These are phyloP conservation scores for Scenedesmus sp. DNA, from an alignment of 163 green algal species.

Conservation along the genomic window DNA sequence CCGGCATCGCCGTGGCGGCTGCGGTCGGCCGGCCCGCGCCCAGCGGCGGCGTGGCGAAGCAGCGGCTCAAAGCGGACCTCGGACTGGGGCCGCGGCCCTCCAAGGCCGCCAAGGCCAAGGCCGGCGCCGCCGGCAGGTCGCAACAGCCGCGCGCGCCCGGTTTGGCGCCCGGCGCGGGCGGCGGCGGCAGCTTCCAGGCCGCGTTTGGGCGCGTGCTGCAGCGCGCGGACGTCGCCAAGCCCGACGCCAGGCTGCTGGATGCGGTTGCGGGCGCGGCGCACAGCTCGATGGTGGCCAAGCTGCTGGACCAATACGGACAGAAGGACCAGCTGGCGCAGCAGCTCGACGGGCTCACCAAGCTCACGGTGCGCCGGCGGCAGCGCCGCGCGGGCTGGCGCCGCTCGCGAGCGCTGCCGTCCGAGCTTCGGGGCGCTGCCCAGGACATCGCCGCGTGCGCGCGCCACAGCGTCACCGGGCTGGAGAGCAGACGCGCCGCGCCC, in stretches of 20 bases:
- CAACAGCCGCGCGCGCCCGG: background rate
- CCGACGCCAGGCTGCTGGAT: conserved; percentile 21
- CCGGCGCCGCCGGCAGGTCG: background rate
- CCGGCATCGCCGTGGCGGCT: background rate
- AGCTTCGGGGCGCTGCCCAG: background rate
- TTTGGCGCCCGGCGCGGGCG: background rate
- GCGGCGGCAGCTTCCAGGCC: conserved; percentile 1
- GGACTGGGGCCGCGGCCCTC: conserved; percentile 3
- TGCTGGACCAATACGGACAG: conserved; percentile 43
- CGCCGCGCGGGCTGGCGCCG: too few relatives aligned
- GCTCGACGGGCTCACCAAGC: conserved; percentile 38
- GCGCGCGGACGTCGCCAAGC: conserved; percentile 30
- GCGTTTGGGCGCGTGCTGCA: conserved; percentile 33
- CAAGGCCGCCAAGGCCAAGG: background rate
- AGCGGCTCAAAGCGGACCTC: background rate
- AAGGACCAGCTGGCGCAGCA: conserved; percentile 48
- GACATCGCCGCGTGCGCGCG: background rate
- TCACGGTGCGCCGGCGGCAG: conserved; percentile 16
- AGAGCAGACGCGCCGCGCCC: too few relatives aligned
- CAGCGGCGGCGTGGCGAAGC: background rate
- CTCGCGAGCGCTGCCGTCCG: background rate
- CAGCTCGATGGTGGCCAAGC: conserved; percentile 7
- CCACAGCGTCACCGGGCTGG: too few relatives aligned
- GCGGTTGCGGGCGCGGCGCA: conserved; percentile 13
- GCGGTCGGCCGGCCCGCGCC: background rate